These are phyloP conservation scores for Phytophthora megakarya DNA, from an alignment of 352 stramenopile species.

Conservation along the genomic window DNA sequence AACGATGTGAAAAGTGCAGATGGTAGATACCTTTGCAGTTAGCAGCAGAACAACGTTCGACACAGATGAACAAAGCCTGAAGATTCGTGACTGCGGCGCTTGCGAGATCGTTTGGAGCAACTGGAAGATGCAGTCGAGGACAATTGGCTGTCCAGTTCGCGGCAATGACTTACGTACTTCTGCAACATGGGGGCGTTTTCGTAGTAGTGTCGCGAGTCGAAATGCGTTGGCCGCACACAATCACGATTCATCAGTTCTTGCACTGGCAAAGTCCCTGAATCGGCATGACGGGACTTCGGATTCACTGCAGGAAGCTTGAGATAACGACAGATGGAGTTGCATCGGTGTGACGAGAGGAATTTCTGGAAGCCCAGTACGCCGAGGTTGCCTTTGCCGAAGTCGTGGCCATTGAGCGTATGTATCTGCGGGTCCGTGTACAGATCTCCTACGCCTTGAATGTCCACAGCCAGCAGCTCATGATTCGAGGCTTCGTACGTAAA, in stretches of 20 bases:
- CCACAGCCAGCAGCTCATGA: constrained; percentile 91
- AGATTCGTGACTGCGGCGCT: constrained; percentile 10
- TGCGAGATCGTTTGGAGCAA: constrained; percentile 28
- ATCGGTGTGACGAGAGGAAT: constrained; percentile 86
- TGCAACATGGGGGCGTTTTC: constrained; percentile 86
- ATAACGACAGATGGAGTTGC: constrained; percentile 90
- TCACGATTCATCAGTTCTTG: constrained; percentile 86
- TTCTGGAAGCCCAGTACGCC: constrained; percentile 86
- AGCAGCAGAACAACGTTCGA: constrained; percentile 32
- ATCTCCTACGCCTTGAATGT: constrained; percentile 96
- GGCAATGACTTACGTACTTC: constrained; percentile 82
- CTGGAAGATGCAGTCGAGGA: constrained; percentile 39
- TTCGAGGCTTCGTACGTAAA: constrained; percentile 94
- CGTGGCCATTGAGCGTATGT: constrained; percentile 84
- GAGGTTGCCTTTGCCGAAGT: constrained; percentile 90
- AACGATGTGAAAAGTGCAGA: constrained; percentile 14
- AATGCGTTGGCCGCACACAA: constrained; percentile 66
- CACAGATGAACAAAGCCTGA: constrained; percentile 29
- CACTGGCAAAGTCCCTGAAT: constrained; percentile 74
- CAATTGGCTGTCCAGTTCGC: constrained; percentile 41
- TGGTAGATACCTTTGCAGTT: constrained; percentile 24
- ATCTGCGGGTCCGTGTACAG: constrained; percentile 96
- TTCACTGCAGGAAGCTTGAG: constrained; percentile 84
- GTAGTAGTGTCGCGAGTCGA: constrained; percentile 89
- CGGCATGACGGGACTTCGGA: constrained; percentile 74